These are phyloP conservation scores for Tephrocybe sp. DNA, from an alignment of 768 basidiomycete genomes.

Conservation along the genomic window DNA sequence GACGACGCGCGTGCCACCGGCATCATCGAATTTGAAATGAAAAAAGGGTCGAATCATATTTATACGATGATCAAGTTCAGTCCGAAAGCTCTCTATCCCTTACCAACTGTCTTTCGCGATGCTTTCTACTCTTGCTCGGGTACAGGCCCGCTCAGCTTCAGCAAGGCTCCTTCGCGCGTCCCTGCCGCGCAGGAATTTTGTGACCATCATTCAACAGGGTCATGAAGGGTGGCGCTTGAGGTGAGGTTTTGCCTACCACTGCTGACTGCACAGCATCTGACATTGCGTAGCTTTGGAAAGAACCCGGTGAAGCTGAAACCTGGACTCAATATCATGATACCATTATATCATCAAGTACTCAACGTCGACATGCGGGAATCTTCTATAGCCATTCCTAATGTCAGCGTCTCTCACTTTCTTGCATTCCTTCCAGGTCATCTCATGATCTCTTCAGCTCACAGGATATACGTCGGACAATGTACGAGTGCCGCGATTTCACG, in stretches of 20 bases:
- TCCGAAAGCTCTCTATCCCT: too few species aligned
- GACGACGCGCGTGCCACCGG: too few species aligned
- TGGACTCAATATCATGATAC: slow-evolving; percentile 44
- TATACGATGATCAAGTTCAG: too few species aligned
- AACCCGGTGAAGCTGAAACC: slow-evolving; percentile 42
- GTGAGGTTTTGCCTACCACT: slow-evolving; percentile 19
- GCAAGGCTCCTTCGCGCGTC: neutral
- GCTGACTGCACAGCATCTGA: too few species aligned
- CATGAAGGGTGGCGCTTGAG: slow-evolving; percentile 51
- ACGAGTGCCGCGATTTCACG: neutral
- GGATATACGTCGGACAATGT: slow-evolving; percentile 35
- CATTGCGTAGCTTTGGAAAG: slow-evolving; percentile 37
- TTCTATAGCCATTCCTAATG: slow-evolving; percentile 44
- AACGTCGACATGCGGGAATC: slow-evolving; percentile 47
- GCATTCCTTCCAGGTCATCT: neutral
- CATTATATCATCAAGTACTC: slow-evolving; percentile 41
- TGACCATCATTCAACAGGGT: slow-evolving; percentile 53
- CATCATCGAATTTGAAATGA: too few species aligned
- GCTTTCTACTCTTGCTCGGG: slow-evolving; percentile 6
- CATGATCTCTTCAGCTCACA: slow-evolving; percentile 21
- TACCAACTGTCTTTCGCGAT: neutral
- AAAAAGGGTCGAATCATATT: too few species aligned
- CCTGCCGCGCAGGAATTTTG: slow-evolving; percentile 28
- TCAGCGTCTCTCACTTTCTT: slow-evolving; percentile 15
- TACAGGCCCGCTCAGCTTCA: neutral